A percentile compares a stretch with the other conserved stretches of the same genome.
phyloP scores from a whole-genome alignment of 306 rosid genomes.

The Prunus persica region Prunus_persica_NCBIv2 NC_034016.1:22197001-22197500 shows the following conservation, averaged over 20 bases:
- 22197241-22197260: not conserved
- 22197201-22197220: not conserved
- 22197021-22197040: conserved; percentile 71
- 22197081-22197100: conserved; percentile 18
- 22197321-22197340: conserved; percentile 24
- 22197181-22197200: conserved; percentile 5
- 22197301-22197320: conserved; percentile 8
- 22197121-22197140: conserved; percentile 12
- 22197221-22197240: not conserved
- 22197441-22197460: conserved; percentile 91
- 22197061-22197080: conserved; percentile 84
- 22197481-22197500: conserved; percentile 67
- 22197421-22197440: conserved; percentile 80
- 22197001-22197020: conserved; percentile 54
- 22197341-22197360: conserved; percentile 50
- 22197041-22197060: conserved; percentile 68
- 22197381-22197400: conserved; percentile 72
- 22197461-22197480: conserved; percentile 91
- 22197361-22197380: conserved; percentile 86
- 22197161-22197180: conserved; percentile 6
- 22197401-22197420: conserved; percentile 78
- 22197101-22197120: conserved; percentile 28
- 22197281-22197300: conserved; percentile 9
- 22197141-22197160: not conserved
- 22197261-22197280: not conserved